Base-by-base conservation (phyloP, 306 rosid genomes). In the Sphenostylis stenocarpa region DNA sequence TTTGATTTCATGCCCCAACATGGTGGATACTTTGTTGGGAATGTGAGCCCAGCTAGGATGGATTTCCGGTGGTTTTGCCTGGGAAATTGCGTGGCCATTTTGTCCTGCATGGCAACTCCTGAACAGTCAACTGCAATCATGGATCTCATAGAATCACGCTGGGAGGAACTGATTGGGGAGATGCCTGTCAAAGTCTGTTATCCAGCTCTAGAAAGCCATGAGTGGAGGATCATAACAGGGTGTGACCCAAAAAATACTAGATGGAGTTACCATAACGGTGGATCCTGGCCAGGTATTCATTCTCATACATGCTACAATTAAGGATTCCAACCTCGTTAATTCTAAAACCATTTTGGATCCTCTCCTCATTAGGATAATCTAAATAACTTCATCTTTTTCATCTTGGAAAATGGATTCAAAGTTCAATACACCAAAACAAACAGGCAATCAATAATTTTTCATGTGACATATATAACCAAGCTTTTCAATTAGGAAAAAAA, bases 211-310 rank as follows among this genome's bases (percentile, higher is more conserved):
- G 97, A 93, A 77, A 84, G 77, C 75, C 92, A 85, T 62, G 98
- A 93, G 58, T 89, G 97, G 98, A 76, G 75, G 70, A 81, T 89
- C 51, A 70, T 88, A 47, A 93, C 96, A 28, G 97, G 97, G 33
- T 88, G 89, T 44, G 98, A 91, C 85, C 96, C 97, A 0, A 93
- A 93, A 80, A 93, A 93, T 85, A 89, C 93, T 2, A 87, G 97
- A 83, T 93, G 97, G 96, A 93, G 94, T 87, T 91, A 93, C 80
- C 98, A 93, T 80, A 93, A 93, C 8, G 97, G 97, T 28, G 97
- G 97, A 72, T 93, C 98, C 67, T 93, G 98, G 98, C 96, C 98
- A 85, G 98, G 98, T 84, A 77, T 21, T 53, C 19, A 49, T 67
- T 39, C 45, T 36, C 3, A 1, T 1, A 34, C 6, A 34, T 68